phyloP scores from a whole-genome alignment of 139 green algal genomes.

The Volvox africanus region DNA sequence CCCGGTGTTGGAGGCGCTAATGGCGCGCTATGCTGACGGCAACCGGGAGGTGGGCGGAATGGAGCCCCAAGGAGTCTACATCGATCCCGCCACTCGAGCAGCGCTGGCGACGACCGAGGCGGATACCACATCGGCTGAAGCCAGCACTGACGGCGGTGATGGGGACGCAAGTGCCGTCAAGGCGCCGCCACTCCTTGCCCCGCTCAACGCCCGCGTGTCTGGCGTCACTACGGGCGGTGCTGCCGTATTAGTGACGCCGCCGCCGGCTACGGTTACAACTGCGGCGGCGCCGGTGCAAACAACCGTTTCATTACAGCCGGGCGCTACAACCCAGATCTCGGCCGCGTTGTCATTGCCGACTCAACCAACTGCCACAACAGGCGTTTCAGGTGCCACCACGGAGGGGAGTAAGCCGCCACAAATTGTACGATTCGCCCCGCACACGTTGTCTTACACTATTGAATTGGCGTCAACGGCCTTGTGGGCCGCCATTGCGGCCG shows the following conservation, averaged over 20 bases:
- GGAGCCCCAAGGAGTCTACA: neutral
- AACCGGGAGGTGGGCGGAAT: slow-evolving; percentile 14
- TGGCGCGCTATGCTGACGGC: slow-evolving; percentile 1
- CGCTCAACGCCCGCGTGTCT: neutral
- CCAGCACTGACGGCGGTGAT: neutral
- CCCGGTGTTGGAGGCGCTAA: slow-evolving; percentile 26
- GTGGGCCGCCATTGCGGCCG: slow-evolving; percentile 21
- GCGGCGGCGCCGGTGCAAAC: neutral
- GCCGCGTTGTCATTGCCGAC: neutral
- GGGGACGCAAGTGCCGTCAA: too few species aligned
- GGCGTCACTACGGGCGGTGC: neutral
- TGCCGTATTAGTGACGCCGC: too few species aligned
- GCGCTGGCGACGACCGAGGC: neutral
- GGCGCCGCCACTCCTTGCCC: neutral
- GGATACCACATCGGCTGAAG: neutral
- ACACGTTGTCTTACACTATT: slow-evolving; percentile 35
- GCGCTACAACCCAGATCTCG: neutral
- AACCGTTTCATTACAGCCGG: too few species aligned
- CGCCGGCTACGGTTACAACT: neutral
- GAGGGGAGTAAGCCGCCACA: neutral
- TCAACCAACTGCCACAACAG: too few species aligned
- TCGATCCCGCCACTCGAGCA: neutral
- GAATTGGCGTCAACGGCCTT: slow-evolving; percentile 28
- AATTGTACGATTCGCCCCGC: slow-evolving; percentile 1
- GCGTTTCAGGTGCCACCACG: neutral